Evolutionary conservation across 2,329 filamentous ascomycete species (phyloP), one percentile per base, ranked within the genome.

Genomic region (Trichoderma asperellum): DNA sequence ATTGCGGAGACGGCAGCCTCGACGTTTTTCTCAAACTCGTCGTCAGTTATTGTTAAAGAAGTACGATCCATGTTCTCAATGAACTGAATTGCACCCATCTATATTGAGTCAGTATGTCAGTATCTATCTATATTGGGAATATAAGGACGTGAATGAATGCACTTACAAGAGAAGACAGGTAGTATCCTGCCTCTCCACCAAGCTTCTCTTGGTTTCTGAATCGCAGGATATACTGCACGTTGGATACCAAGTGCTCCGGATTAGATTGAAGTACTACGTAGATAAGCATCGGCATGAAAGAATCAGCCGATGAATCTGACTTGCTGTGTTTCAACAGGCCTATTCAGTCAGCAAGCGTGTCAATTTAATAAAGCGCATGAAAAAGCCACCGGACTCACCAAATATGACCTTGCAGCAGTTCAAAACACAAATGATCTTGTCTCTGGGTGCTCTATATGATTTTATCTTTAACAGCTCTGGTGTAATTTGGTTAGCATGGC

Each of bases 401-500:
- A 99, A 98, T 72, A 99, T 98, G 72, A 99, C 96, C 81, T 99
- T 99, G 87, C 96, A 99, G 82, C 94, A 97, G 81, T 99, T 99
- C 68, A 99, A 83, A 57, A 98, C 93, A 79, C 96, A 99, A 61
- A 99, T 98, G 68, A 99, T 96, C 81, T 99, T 99, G 83, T 99
- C 96, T 74, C 96, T 86, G 4, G 96, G 96, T n/a, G 96, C 96
- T 73, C 96, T 89, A 77, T 99, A 99, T 10, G 92, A 96, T 76
- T 95, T 97, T 76, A 99, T 97, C 79, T 99, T 99, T 47, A 97
- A 82, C 16, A 99, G 84, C 80, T 99, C 96, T 93, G 77, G 7
- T 1, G 24, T 11, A 29, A 8, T 3, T 4, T 1, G 11, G 62
- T 65, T 32, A 65, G 62, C 4, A 57, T 47, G 18, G 32, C 18